Evolutionary conservation across 495 filamentous ascomycete species (phyloP).

Genomic region (Neurospora sp.): DNA sequence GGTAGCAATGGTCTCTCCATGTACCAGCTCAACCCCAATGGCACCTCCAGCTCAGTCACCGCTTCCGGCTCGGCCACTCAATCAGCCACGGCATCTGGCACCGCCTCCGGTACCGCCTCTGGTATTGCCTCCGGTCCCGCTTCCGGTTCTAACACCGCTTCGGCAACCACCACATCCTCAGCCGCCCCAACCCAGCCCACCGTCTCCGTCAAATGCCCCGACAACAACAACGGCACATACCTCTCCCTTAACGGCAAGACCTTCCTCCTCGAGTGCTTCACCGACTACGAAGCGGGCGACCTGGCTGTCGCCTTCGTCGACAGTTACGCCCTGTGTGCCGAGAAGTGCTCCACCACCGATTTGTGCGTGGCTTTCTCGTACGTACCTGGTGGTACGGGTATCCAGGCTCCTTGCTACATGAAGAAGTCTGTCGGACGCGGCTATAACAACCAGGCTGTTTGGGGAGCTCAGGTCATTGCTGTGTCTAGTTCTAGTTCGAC

Average conservation of each 20-base stretch:
- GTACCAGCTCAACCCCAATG: slow-evolving; percentile 15
- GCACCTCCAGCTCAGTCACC: slow-evolving; percentile 1
- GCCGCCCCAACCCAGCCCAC: not conserved
- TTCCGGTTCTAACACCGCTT: not conserved
- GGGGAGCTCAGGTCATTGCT: slow-evolving; percentile 6
- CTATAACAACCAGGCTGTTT: slow-evolving; percentile 4
- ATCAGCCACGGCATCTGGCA: not conserved
- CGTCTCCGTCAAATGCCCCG: slow-evolving; percentile 5
- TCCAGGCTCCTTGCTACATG: slow-evolving; percentile 8
- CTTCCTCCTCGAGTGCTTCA: slow-evolving; percentile 9
- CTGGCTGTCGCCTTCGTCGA: not conserved
- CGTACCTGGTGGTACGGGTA: not conserved
- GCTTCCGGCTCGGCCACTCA: slow-evolving; percentile 8
- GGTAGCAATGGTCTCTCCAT: slow-evolving; percentile 20
- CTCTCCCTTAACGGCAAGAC: slow-evolving; percentile 4
- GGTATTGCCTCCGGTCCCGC: not conserved
- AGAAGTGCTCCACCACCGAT: slow-evolving; percentile 4
- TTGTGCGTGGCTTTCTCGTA: slow-evolving; percentile 7
- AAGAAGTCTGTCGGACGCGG: slow-evolving; percentile 5
- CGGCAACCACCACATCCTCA: not conserved
- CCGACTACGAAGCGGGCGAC: slow-evolving; percentile 5
- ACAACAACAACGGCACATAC: not conserved
- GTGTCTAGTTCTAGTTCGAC: not conserved
- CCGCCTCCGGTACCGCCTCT: not conserved
- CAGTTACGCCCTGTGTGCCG: slow-evolving; percentile 4